Evolutionary conservation across 805 yeast genomes (phyloP), one percentile per base, ranked within the genome.

Genomic region (Debaryomyces maramus): DNA sequence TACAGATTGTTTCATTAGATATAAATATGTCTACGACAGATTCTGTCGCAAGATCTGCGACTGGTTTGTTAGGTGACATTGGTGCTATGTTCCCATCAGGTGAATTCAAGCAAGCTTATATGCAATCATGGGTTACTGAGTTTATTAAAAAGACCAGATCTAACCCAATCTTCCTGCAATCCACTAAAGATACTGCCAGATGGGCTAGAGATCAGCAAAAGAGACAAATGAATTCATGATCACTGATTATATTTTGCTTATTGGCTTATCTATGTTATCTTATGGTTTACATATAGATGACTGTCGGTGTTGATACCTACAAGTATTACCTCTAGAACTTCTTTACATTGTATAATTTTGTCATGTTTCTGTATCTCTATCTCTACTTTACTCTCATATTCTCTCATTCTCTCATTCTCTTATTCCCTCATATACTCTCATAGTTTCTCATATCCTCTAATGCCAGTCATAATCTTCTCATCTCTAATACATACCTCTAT

Each of bases 201-300:
- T 93, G 98, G 98, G 97, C 99, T 11, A 79, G 93, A 51, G 96
- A 86, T 55, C 96, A 83, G 65, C 87, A 79, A 59, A 78, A 77
- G 63, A 67, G 69, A 44, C 72, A 67, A 46, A 23, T 50, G 34
- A 35, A 21, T 16, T 34, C 38, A 19, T 42, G 27, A n/a, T n/a
- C n/a, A 32, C 9, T 11, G 24, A 21, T n/a, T 19, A 9, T 9
- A 5, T 7, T 10, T 24, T 24, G 11, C 28, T 6, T 24, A n/a
- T n/a, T n/a, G n/a, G n/a, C n/a, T n/a, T n/a, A n/a, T n/a, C n/a
- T n/a, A n/a, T n/a, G n/a, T n/a, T n/a, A n/a, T n/a, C n/a, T n/a
- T n/a, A n/a, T n/a, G n/a, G n/a, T n/a, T n/a, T n/a, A n/a, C n/a
- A n/a, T n/a, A n/a, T n/a, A n/a, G n/a, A n/a, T n/a, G n/a, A n/a